Percentiles rank a stretch among this genome's conserved stretches.
These are phyloP conservation scores for Botrytis tulipae DNA, from an alignment of 2,329 filamentous ascomycete genomes.

Conservation along the genomic window DNA sequence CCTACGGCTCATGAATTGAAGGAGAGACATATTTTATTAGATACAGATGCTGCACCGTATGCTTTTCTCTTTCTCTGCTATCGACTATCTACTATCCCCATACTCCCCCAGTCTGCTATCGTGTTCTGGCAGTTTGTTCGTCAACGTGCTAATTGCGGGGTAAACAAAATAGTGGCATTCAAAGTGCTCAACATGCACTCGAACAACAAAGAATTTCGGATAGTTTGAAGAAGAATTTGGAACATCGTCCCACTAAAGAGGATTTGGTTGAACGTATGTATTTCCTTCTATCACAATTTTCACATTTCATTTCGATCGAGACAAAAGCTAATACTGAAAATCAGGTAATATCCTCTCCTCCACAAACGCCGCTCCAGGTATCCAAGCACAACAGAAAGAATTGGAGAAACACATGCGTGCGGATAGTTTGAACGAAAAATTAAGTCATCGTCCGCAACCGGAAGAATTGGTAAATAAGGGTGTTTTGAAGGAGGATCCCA, in stretches of 20 bases:
- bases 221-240: conserved; percentile 62
- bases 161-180: conserved; percentile 51
- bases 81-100: background rate
- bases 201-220: conserved; percentile 63
- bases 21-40: conserved; percentile 65
- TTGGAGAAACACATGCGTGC: conserved; percentile 85
- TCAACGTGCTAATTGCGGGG: conserved; percentile 30
- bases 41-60: conserved; percentile 66
- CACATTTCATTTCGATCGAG: background rate
- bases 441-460: conserved; percentile 72
- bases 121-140: background rate
- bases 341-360: conserved; percentile 83
- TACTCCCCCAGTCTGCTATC: background rate
- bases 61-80: conserved; percentile 30
- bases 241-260: conserved; percentile 64
- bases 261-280: conserved; percentile 74
- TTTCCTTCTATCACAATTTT: background rate
- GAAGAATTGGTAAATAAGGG: conserved; percentile 77
- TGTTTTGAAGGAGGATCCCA: conserved; percentile 69
- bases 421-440: conserved; percentile 83
- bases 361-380: conserved; percentile 71
- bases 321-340: background rate
- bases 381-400: conserved; percentile 79
- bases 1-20: conserved; percentile 65
- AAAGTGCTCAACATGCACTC: conserved; percentile 60